Evolutionary conservation across 2,329 filamentous ascomycete species (phyloP).

Genomic region (Alternaria viburni): DNA sequence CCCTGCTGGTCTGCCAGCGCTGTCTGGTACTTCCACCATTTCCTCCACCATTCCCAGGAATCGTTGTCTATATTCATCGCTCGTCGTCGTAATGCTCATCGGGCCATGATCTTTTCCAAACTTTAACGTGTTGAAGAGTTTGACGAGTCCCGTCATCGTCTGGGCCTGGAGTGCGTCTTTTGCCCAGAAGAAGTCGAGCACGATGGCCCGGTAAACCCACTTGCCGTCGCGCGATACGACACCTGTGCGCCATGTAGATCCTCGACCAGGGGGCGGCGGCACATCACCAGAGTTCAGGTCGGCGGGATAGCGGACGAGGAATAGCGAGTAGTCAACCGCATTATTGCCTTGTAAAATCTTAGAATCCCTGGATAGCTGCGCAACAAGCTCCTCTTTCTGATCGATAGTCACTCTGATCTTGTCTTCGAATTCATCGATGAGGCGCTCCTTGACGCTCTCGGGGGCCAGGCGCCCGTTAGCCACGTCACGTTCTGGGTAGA

Average conservation of each 20-base stretch:
- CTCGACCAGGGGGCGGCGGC: constrained; percentile 41
- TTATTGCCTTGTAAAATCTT: constrained; percentile 66
- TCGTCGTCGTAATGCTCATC: constrained; percentile 77
- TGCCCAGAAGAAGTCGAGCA: constrained; percentile 81
- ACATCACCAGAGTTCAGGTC: constrained; percentile 41
- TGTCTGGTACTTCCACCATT: constrained; percentile 45
- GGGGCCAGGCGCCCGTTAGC: constrained; percentile 68
- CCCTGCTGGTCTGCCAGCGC: constrained; percentile 39
- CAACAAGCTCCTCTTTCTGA: constrained; percentile 63
- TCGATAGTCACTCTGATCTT: constrained; percentile 64
- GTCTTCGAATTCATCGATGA: constrained; percentile 72
- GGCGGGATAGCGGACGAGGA: constrained; percentile 66
- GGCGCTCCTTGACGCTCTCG: constrained; percentile 68
- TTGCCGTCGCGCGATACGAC: constrained; percentile 66
- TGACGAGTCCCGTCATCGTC: constrained; percentile 70
- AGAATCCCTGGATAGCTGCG: constrained; percentile 66
- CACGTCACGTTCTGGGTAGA: constrained; percentile 76
- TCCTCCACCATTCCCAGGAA: constrained; percentile 60
- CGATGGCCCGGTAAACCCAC: constrained; percentile 70
- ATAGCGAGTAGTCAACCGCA: constrained; percentile 77
- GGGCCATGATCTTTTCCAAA: constrained; percentile 66
- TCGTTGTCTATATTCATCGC: constrained; percentile 68
- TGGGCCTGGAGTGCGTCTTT: constrained; percentile 72
- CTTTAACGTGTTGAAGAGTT: constrained; percentile 63
- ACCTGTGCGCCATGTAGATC: constrained; percentile 65